Evolutionary conservation across 2,329 filamentous ascomycete genomes (phyloP).

Genomic region (Acephala macrosclerotiorum): DNA sequence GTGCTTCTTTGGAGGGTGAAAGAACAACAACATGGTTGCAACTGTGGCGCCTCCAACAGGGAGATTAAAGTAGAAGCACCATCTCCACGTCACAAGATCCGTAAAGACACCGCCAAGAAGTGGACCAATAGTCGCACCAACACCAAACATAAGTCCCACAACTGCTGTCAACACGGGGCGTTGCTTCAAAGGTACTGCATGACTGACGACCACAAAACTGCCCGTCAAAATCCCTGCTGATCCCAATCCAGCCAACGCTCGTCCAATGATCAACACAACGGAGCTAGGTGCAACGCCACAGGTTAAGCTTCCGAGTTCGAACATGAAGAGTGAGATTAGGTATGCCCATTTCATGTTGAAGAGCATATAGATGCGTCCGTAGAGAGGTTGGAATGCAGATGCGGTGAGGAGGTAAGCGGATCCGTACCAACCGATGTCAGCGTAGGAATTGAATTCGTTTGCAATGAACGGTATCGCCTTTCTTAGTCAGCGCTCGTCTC

Average conservation of each 20-base stretch:
- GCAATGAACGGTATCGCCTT: constrained; percentile 50
- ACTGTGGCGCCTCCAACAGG: constrained; percentile 45
- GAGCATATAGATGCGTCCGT: constrained; percentile 33
- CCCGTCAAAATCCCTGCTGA: constrained; percentile 46
- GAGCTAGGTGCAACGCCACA: constrained; percentile 44
- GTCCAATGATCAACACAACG: constrained; percentile 43
- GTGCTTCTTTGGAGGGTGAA: constrained; percentile 48
- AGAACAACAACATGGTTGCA: constrained; percentile 47
- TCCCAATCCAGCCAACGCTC: constrained; percentile 44
- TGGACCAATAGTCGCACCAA: constrained; percentile 41
- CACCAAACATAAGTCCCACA: constrained; percentile 40
- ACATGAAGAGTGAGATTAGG: constrained; percentile 39
- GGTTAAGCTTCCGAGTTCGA: constrained; percentile 44
- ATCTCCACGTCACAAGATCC: constrained; percentile 47
- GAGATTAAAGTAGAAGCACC: constrained; percentile 47
- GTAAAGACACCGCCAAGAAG: constrained; percentile 47
- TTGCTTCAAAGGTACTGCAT: constrained; percentile 30
- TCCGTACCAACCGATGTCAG: constrained; percentile 49
- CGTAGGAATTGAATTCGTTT: constrained; percentile 44
- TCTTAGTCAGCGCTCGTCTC: constrained; percentile 16
- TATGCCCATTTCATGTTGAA: constrained; percentile 40
- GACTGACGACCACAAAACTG: constrained; percentile 51
- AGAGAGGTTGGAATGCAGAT: constrained; percentile 36
- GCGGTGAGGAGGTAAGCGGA: constrained; percentile 47
- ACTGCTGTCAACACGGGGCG: constrained; percentile 40